These are phyloP conservation scores for Saccharomycopsis fibuligera DNA, from an alignment of 805 yeast species.

Conservation along the genomic window DNA sequence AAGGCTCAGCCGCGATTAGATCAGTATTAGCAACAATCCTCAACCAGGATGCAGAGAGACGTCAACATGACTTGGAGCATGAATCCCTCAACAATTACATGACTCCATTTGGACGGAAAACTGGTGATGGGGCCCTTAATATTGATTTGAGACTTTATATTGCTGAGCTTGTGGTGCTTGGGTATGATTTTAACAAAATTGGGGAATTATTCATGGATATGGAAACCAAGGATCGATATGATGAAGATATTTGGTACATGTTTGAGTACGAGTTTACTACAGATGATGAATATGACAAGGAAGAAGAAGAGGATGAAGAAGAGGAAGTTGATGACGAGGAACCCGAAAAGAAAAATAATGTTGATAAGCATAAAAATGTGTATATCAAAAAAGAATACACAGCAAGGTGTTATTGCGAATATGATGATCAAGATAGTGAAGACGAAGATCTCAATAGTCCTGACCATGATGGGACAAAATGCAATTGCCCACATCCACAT, in stretches of 20 bases:
- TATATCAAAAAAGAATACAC: conserved; percentile 25
- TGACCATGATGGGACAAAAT: neutral
- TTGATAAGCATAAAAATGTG: conserved; percentile 12
- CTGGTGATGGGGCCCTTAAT: conserved; percentile 52
- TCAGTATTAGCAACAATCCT: conserved; percentile 54
- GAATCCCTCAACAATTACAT: conserved; percentile 54
- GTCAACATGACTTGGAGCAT: conserved; percentile 51
- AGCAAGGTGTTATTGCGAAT: conserved; percentile 35
- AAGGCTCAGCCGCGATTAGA: conserved; percentile 61
- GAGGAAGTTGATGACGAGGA: conserved; percentile 24
- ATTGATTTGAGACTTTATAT: conserved; percentile 54
- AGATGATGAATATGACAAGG: conserved; percentile 31
- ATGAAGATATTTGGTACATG: conserved; percentile 59
- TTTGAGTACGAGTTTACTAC: conserved; percentile 50
- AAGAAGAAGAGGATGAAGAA: conserved; percentile 23
- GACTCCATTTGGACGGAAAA: conserved; percentile 60
- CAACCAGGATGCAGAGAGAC: conserved; percentile 38
- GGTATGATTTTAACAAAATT: conserved; percentile 41
- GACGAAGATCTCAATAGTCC: neutral
- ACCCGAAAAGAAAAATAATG: conserved; percentile 24
- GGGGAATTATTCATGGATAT: conserved; percentile 49
- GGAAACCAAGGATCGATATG: conserved; percentile 55
- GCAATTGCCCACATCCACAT: neutral
- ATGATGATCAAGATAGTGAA: conserved; percentile 28
- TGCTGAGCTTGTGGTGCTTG: conserved; percentile 47